phyloP scores from a whole-genome alignment of 2,329 filamentous ascomycete genomes.

The Aspergillus texensis region DNA sequence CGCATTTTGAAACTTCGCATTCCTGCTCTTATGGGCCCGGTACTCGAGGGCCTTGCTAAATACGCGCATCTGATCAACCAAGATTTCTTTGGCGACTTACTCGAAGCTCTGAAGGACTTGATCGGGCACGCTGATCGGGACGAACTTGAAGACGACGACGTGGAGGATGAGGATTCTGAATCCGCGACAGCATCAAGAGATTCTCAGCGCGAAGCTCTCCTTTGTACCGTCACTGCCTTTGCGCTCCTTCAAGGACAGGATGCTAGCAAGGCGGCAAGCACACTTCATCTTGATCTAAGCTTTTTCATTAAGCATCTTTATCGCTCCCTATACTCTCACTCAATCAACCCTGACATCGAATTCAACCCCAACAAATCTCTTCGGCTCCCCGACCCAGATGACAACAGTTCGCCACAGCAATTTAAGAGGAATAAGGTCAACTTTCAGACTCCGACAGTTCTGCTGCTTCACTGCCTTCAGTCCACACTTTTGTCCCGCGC shows the following conservation, averaged over 20 bases:
- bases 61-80: constrained; percentile 98
- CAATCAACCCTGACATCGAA: constrained; percentile 83
- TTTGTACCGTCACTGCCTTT: constrained; percentile 95
- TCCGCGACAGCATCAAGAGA: constrained; percentile 63
- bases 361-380: constrained; percentile 71
- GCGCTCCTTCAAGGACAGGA: constrained; percentile 96
- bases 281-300: constrained; percentile 85
- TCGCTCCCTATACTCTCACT: constrained; percentile 76
- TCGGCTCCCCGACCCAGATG: constrained; percentile 68
- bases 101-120: constrained; percentile 92
- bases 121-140: constrained; percentile 70
- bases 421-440: constrained; percentile 73
- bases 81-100: constrained; percentile 94
- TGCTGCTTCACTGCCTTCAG: constrained; percentile 83
- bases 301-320: constrained; percentile 97
- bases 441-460: constrained; percentile 89
- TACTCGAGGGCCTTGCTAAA: constrained; percentile 88
- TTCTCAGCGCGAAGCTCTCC: constrained; percentile 79
- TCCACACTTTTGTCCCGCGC: constrained; percentile 77
- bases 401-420: constrained; percentile 41
- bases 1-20: constrained; percentile 83
- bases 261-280: constrained; percentile 77
- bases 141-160: constrained; percentile 50
- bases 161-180: constrained; percentile 31
- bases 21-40: constrained; percentile 90